Base-by-base conservation (phyloP, 2,329 filamentous ascomycete species). In the Aspergillus transmontanensis region DNA sequence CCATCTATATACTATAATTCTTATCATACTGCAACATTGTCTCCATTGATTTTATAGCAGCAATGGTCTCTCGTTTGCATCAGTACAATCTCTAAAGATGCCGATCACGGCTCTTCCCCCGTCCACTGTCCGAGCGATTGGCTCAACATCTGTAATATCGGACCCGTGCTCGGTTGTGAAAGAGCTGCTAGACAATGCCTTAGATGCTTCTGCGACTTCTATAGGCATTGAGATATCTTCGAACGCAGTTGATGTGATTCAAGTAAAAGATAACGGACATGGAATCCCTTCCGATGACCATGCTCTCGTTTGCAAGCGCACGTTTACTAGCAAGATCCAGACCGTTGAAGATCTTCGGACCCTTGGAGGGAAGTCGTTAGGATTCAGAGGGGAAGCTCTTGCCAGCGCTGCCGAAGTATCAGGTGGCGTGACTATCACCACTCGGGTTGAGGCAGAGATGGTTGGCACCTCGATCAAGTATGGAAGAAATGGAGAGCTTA, bases 151-250 rank as follows among this genome's bases (percentile, higher is more conserved):
- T 66, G 83, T 84, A 26, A 79, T 89, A 57, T 81, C 82, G 11
- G 84, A 88, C 68, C 79, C 86, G 9, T 82, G 79, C 63, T 85
- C 85, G 3, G 80, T 87, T 11, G 83, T 88, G 60, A 89, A 89
- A 72, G 88, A 90, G 71, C 83, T 90, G 45, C 74, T 90, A 45
- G 88, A 90, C 64, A 90, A 90, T 72, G 82, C 87, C n/a, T 79
- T 90, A 12, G 88, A 90, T 76, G 87, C 87, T 6, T 79, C 81
- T 53, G 86, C 88, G 1, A 84, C 85, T 3, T 82, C 83, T 1
- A 78, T 90, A 43, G 79, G 81, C 11, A 75, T 90, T 41, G 87
- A 89, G 64, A 82, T 90, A 7, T 82, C 85, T 14, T 70, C 77
- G 54, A 88, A 90, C 67, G 84, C 85, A 0, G 73, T 90, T 58